phyloP scores from a whole-genome alignment of 2,329 filamentous ascomycete species.

The Pezicula rhizophila region DNA sequence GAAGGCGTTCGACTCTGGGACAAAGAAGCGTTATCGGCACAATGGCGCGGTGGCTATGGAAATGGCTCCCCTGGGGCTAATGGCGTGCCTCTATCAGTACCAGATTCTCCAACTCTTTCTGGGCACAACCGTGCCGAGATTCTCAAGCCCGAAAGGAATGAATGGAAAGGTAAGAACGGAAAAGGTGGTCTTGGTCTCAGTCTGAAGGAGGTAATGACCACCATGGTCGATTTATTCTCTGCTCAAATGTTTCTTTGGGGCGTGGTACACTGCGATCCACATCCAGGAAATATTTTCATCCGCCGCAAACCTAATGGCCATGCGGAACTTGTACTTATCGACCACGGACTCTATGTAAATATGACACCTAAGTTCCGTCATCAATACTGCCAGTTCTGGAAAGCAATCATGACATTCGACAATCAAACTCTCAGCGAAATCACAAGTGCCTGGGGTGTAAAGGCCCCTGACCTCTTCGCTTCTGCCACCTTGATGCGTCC shows the following conservation, averaged over 20 bases:
- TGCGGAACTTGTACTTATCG: constrained; percentile 88
- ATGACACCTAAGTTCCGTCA: constrained; percentile 79
- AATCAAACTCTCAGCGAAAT: constrained; percentile 71
- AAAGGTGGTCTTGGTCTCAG: constrained; percentile 79
- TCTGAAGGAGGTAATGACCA: constrained; percentile 85
- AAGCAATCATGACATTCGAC: constrained; percentile 87
- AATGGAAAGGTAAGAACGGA: constrained; percentile 67
- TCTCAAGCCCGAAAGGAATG: constrained; percentile 73
- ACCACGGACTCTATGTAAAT: constrained; percentile 93
- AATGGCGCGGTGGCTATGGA: constrained; percentile 74
- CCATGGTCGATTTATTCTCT: constrained; percentile 94
- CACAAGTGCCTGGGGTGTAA: constrained; percentile 78
- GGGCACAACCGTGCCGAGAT: constrained; percentile 49
- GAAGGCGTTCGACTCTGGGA: constrained; percentile 93
- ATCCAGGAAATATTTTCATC: constrained; percentile 96
- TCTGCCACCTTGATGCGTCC: constrained; percentile 84
- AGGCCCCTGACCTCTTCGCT: constrained; percentile 84
- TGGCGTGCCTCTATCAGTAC: constrained; percentile 48
- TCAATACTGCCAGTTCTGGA: constrained; percentile 90
- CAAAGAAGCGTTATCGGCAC: constrained; percentile 69
- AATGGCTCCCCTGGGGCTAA: constrained; percentile 73
- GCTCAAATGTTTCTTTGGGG: constrained; percentile 98
- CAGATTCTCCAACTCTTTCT: constrained; percentile 27
- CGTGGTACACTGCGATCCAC: constrained; percentile 90
- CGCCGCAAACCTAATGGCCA: constrained; percentile 76